Evolutionary conservation across 2,329 filamentous ascomycete species (phyloP), one percentile per base, ranked within the genome.

Genomic region (Fusarium stilboides): DNA sequence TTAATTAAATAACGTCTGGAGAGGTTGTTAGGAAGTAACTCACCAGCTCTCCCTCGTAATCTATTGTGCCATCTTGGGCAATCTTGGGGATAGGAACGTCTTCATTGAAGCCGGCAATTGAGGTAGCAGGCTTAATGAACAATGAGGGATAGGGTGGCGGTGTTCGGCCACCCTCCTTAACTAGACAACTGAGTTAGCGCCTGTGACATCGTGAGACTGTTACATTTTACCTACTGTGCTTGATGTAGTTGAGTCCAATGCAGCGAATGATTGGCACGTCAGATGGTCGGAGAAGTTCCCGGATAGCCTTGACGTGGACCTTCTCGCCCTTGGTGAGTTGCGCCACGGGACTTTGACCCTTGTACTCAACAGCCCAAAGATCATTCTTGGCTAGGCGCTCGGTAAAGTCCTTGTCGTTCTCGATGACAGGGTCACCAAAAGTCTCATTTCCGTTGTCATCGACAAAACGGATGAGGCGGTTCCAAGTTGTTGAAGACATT

Each of bases 41-140:
- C 59, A 81, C 80, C 44, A 86, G 75, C 55, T 86, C 84, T 20
- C 82, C 83, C 63, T 86, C 84, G 62, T 86, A 87, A 70, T 87
- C 85, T 12, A 82, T 74, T 40, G 83, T 74, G 2, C 76, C 77
- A 59, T 86, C 79, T 61, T 85, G 79, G 4, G 83, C 81, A 59
- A 86, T 74, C 70, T 83, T 80, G 12, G 83, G 82, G 62, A 86
- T 80, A 3, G 80, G 75, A 22, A 86, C 77, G 62, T 82, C 74
- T 54, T 78, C 77, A 36, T 62, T 72, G 71, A 67, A 78, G 57
- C 73, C 69, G 39, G 78, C 77, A 44, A 83, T 81, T 50, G 74
- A 83, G 33, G 77, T 81, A 15, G 70, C 78, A 13, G 80, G 82
- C 79, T 87, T 87, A 70, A 86, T 86, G 74, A 87, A 87, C 26